Percentiles rank a stretch among this genome's conserved stretches.
Conservation (phyloP, 2,329 filamentous ascomycete genomes). For the Knufia petricola region DNA sequence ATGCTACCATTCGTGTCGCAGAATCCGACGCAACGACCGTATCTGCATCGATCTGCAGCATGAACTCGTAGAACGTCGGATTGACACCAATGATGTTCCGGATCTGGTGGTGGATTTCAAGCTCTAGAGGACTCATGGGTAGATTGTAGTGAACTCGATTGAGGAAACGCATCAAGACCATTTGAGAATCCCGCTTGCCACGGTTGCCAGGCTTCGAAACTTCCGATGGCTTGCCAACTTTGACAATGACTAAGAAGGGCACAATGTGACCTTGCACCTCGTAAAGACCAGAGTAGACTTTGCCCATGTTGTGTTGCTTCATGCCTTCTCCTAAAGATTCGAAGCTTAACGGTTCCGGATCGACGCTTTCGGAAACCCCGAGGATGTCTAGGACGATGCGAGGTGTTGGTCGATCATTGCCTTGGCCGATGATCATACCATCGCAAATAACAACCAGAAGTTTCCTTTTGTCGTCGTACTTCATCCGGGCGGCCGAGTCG, state of each 20-base stretch:
- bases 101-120: constrained; percentile 98
- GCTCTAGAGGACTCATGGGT: constrained; percentile 88
- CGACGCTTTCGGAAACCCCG: constrained; percentile 83
- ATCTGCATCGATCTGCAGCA: constrained; percentile 94
- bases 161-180: constrained; percentile 97
- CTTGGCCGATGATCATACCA: constrained; percentile 98
- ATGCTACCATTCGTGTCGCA: constrained; percentile 80
- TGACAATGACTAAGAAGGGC: constrained; percentile 92
- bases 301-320: constrained; percentile 99
- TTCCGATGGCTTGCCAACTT: constrained; percentile 80
- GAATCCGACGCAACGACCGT: constrained; percentile 86
- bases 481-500: constrained; percentile 89
- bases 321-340: constrained; percentile 90
- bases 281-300: constrained; percentile 94
- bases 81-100: constrained; percentile 98
- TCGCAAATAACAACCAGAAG: constrained; percentile 86
- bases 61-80: constrained; percentile 94
- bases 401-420: constrained; percentile 90
- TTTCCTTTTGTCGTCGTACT: constrained; percentile 97
- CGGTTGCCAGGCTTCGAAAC: constrained; percentile 76
- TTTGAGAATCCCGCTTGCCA: constrained; percentile 98
- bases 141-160: constrained; percentile 98
- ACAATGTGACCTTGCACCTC: constrained; percentile 98
- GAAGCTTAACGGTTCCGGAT: constrained; percentile 92
- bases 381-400: constrained; percentile 95